These are phyloP conservation scores for Paulownia fortunei DNA, from an alignment of 257 asterid genomes.

Conservation along the genomic window DNA sequence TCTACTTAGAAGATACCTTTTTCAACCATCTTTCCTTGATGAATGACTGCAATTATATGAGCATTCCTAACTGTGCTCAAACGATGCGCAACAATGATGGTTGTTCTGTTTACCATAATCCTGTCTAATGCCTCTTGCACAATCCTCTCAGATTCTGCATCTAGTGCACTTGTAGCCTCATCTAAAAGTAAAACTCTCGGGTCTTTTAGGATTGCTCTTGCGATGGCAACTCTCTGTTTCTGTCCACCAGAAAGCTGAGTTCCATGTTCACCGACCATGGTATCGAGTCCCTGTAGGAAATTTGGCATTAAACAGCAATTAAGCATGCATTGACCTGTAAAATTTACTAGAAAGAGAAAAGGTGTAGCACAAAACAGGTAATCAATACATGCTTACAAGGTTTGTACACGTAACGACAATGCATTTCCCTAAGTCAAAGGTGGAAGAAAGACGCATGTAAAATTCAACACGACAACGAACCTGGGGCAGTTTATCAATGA, in stretches of 20 bases:
- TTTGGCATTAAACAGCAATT: neutral
- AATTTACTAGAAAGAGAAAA: neutral
- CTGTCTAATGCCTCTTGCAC: slow-evolving; percentile 77
- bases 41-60: slow-evolving; percentile 66
- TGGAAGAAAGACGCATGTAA: neutral
- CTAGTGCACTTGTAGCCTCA: slow-evolving; percentile 86
- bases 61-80: slow-evolving; percentile 72
- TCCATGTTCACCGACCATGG: slow-evolving; percentile 82
- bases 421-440: neutral
- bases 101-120: slow-evolving; percentile 69
- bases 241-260: slow-evolving; percentile 84
- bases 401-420: neutral
- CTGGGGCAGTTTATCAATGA: slow-evolving; percentile 71
- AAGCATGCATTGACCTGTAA: neutral
- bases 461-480: slow-evolving; percentile 30
- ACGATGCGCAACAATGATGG: slow-evolving; percentile 74
- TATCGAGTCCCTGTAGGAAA: slow-evolving; percentile 60
- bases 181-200: slow-evolving; percentile 73
- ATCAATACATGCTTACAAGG: neutral
- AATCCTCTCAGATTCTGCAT: slow-evolving; percentile 68
- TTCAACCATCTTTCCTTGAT: slow-evolving; percentile 66
- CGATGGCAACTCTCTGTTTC: slow-evolving; percentile 79
- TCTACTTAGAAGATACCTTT: slow-evolving; percentile 48
- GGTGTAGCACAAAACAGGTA: neutral
- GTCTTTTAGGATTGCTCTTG: slow-evolving; percentile 76